Conservation (phyloP, 768 basidiomycete genomes). For the Agrocybe praecox region DNA sequence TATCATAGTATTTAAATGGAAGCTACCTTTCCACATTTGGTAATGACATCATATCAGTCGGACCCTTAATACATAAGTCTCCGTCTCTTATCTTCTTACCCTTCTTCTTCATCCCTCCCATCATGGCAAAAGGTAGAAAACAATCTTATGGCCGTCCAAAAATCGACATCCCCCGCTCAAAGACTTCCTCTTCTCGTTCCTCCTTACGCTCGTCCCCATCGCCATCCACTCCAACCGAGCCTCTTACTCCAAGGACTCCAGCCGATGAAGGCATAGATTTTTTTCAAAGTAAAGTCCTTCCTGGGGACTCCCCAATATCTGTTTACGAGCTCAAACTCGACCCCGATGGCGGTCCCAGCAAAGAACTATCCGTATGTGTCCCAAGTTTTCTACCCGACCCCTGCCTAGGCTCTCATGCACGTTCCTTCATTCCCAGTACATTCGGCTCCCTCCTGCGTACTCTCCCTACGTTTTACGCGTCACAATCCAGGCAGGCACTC, state of each 20-base stretch:
- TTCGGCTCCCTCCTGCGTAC: slow-evolving; percentile 91
- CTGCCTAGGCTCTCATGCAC: slow-evolving; percentile 8
- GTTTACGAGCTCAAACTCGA: slow-evolving; percentile 90
- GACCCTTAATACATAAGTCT: not conserved
- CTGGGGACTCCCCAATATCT: slow-evolving; percentile 65
- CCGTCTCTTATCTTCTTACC: slow-evolving; percentile 5
- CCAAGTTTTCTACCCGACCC: not conserved
- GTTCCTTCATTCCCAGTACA: slow-evolving; percentile 62
- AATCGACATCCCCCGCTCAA: slow-evolving; percentile 12
- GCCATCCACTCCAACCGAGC: slow-evolving; percentile 33
- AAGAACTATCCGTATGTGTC: slow-evolving; percentile 75
- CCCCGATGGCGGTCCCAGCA: slow-evolving; percentile 87
- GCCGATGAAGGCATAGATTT: slow-evolving; percentile 92
- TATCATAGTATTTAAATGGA: slow-evolving; percentile 6
- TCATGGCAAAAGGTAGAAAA: slow-evolving; percentile 26
- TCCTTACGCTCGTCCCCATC: slow-evolving; percentile 22
- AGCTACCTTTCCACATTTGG: slow-evolving; percentile 5
- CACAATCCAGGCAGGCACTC: slow-evolving; percentile 89
- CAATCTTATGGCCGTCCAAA: slow-evolving; percentile 23
- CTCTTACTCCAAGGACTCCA: slow-evolving; percentile 79
- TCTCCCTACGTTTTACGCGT: slow-evolving; percentile 90
- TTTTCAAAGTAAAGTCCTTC: slow-evolving; percentile 60
- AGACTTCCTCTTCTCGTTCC: slow-evolving; percentile 30
- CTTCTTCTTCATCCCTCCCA: slow-evolving; percentile 6
- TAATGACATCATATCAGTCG: slow-evolving; percentile 15